These are phyloP conservation scores for Diphasiastrum complanatum DNA, from an alignment of 83 land plant species.

Conservation along the genomic window DNA sequence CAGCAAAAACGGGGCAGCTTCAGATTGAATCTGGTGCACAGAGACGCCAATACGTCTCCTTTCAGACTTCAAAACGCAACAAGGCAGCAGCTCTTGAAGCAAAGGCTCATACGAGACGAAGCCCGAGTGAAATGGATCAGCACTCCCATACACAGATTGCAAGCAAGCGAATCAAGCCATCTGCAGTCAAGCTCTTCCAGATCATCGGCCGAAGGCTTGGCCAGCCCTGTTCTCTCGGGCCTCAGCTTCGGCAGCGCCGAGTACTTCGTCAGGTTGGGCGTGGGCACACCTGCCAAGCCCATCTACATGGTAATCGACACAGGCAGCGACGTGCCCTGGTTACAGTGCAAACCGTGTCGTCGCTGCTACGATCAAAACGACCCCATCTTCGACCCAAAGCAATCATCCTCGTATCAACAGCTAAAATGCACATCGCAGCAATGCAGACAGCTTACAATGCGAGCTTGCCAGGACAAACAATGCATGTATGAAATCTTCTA, in stretches of 20 bases:
- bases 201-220: no score
- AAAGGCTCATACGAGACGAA: no score
- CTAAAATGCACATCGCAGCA: slow-evolving; percentile 42
- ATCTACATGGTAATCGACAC: slow-evolving; percentile 26
- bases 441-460: slow-evolving; percentile 41
- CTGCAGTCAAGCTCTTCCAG: no score
- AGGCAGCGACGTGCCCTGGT: slow-evolving; percentile 31
- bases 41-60: no score
- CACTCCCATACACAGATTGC: no score
- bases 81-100: no score
- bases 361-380: slow-evolving; percentile 25
- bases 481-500: slow-evolving; percentile 63
- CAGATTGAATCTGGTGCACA: no score
- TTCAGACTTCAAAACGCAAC: no score
- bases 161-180: no score
- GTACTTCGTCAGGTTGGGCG: slow-evolving; percentile 23
- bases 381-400: slow-evolving; percentile 21
- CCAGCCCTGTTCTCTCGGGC: slow-evolving; percentile 15
- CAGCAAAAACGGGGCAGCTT: no score
- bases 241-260: slow-evolving; percentile 23
- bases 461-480: slow-evolving; percentile 41
- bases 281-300: slow-evolving; percentile 27
- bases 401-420: slow-evolving; percentile 17
- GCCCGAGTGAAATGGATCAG: no score
- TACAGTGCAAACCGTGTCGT: slow-evolving; percentile 27